Percentiles rank a stretch among this genome's conserved stretches.
These are phyloP conservation scores for Curvularia verruculosa DNA, from an alignment of 2,329 filamentous ascomycete genomes.

Conservation along the genomic window DNA sequence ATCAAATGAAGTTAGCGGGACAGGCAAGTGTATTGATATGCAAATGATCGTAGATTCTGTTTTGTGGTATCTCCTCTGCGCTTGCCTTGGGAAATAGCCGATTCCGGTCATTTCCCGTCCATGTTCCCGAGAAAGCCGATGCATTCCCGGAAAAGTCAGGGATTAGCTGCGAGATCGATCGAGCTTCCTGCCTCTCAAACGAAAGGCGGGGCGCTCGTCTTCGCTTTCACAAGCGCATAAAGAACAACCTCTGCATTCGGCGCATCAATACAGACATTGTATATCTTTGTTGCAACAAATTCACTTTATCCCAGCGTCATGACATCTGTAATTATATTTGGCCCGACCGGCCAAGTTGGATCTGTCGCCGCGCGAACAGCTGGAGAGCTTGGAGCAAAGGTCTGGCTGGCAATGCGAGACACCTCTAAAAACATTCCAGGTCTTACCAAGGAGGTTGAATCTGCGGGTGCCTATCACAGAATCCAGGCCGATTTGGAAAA, in stretches of 20 bases:
- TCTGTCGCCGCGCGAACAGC: constrained; percentile 51
- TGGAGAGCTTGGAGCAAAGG: constrained; percentile 50
- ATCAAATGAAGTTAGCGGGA: not conserved
- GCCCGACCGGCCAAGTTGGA: constrained; percentile 57
- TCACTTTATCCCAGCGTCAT: not conserved
- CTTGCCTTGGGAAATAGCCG: not conserved
- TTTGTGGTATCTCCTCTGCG: not conserved
- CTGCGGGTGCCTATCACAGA: constrained; percentile 41
- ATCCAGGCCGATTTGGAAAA: constrained; percentile 55
- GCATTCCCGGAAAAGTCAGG: not conserved
- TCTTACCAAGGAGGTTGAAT: constrained; percentile 38
- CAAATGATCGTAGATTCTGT: not conserved
- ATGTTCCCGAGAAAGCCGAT: not conserved
- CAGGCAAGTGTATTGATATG: not conserved
- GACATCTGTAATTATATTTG: constrained; percentile 54
- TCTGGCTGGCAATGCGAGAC: constrained; percentile 58
- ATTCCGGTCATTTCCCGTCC: not conserved
- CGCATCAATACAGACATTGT: not conserved
- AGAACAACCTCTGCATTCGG: not conserved
- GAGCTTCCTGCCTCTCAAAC: not conserved
- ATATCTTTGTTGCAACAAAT: not conserved
- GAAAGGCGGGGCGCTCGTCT: not conserved
- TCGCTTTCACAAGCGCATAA: not conserved
- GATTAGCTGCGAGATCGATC: not conserved
- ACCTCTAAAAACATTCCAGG: constrained; percentile 52